phyloP scores from a whole-genome alignment of 257 asterid genomes.

The Forsythia viridissima region DNA sequence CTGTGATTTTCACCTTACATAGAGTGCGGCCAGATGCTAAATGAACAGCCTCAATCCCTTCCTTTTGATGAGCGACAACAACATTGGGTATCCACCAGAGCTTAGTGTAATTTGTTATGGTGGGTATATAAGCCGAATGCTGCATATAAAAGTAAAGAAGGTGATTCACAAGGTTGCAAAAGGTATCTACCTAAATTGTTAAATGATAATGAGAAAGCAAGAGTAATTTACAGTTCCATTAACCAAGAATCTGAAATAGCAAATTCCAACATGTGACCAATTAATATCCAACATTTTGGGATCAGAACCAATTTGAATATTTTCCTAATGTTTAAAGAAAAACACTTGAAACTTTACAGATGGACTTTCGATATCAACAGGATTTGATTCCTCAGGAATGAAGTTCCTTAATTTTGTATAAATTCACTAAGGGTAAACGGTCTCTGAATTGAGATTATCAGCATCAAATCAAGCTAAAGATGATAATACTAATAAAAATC shows the following conservation, averaged over 20 bases:
- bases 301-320: slow-evolving; percentile 9
- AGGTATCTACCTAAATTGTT: slow-evolving; percentile 5
- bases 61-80: slow-evolving; percentile 91
- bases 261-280: slow-evolving; percentile 3
- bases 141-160: slow-evolving; percentile 41
- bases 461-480: background rate
- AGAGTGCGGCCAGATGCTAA: slow-evolving; percentile 94
- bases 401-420: background rate
- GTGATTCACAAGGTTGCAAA: slow-evolving; percentile 19
- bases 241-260: slow-evolving; percentile 3
- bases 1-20: slow-evolving; percentile 67
- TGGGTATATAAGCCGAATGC: slow-evolving; percentile 77
- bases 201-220: slow-evolving; percentile 1
- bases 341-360: background rate
- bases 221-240: slow-evolving; percentile 2
- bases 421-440: slow-evolving; percentile 2
- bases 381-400: background rate
- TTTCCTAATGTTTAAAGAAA: background rate
- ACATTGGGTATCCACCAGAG: slow-evolving; percentile 99
- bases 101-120: slow-evolving; percentile 92
- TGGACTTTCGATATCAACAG: slow-evolving; percentile 3
- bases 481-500: background rate
- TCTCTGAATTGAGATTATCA: slow-evolving; percentile 7
- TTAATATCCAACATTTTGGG: background rate
- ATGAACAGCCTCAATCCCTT: slow-evolving; percentile 97